phyloP scores from a whole-genome alignment of 2,329 filamentous ascomycete genomes.

The Gaeumannomyces sp. region DNA sequence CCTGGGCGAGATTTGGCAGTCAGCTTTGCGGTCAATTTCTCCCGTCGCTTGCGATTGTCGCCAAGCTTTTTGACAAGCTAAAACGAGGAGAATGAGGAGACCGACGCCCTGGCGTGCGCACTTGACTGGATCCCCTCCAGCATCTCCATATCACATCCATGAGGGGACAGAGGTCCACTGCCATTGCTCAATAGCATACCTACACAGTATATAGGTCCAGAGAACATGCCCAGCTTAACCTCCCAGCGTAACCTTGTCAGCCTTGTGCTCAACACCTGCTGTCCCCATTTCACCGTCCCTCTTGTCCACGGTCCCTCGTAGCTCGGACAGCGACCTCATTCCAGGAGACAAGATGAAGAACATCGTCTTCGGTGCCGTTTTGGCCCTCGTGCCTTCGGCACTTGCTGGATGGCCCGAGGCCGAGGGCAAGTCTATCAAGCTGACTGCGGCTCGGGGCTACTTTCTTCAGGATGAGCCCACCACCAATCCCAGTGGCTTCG shows the following conservation, averaged over 20 bases:
- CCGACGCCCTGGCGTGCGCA: background rate
- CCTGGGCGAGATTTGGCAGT: background rate
- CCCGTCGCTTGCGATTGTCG: too few relatives aligned
- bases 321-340: background rate
- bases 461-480: constrained; percentile 57
- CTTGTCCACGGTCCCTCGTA: background rate
- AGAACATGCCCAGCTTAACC: background rate
- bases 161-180: background rate
- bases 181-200: too few relatives aligned
- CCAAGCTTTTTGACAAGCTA: background rate
- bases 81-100: background rate
- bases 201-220: background rate
- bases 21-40: background rate
- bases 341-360: background rate
- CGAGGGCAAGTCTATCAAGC: background rate
- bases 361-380: background rate
- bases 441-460: constrained; percentile 50
- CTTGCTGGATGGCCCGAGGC: background rate
- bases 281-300: background rate
- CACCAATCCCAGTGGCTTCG: constrained; percentile 52
- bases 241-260: background rate
- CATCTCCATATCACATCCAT: background rate
- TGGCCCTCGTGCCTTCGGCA: background rate
- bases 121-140: background rate
- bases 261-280: background rate